phyloP scores from a whole-genome alignment of 148 eudicot genomes.

The Limonium bicolor region DNA sequence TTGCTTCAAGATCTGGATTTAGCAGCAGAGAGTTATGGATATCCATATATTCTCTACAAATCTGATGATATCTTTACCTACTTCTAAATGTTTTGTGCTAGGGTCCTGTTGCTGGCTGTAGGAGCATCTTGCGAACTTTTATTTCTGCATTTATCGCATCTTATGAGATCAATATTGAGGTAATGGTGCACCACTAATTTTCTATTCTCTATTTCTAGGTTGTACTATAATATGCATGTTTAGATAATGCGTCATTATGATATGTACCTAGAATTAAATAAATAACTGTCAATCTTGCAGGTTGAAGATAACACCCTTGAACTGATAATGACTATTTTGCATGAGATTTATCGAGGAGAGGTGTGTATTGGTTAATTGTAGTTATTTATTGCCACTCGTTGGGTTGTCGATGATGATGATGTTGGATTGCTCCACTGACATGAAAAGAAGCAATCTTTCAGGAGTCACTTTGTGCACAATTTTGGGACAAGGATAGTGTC shows the following conservation, averaged over 20 bases:
- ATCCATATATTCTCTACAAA: neutral
- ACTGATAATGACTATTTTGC: slow-evolving; percentile 53
- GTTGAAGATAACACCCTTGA: slow-evolving; percentile 62
- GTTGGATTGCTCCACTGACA: neutral
- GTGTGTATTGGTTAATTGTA: slow-evolving; percentile 35
- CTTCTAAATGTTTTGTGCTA: slow-evolving; percentile 10
- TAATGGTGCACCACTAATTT: too few species aligned
- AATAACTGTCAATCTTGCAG: slow-evolving; percentile 26
- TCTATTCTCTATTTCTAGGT: too few species aligned
- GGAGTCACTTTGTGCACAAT: slow-evolving; percentile 95
- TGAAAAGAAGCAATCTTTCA: slow-evolving; percentile 17
- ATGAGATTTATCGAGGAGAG: slow-evolving; percentile 86
- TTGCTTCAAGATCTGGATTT: too few species aligned
- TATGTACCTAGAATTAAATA: neutral
- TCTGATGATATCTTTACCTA: neutral
- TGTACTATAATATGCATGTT: too few species aligned
- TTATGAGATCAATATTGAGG: slow-evolving; percentile 87
- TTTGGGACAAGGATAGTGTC: slow-evolving; percentile 89
- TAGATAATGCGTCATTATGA: too few species aligned
- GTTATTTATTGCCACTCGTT: too few species aligned
- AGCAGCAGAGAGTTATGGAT: too few species aligned
- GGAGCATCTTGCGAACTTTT: slow-evolving; percentile 83
- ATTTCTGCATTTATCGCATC: slow-evolving; percentile 90
- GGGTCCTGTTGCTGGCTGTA: slow-evolving; percentile 80
- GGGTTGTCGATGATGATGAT: too few species aligned